Evolutionary conservation across 164 flowering plant species (phyloP), one percentile per base, ranked within the genome.

Genomic region (Santalum album): DNA sequence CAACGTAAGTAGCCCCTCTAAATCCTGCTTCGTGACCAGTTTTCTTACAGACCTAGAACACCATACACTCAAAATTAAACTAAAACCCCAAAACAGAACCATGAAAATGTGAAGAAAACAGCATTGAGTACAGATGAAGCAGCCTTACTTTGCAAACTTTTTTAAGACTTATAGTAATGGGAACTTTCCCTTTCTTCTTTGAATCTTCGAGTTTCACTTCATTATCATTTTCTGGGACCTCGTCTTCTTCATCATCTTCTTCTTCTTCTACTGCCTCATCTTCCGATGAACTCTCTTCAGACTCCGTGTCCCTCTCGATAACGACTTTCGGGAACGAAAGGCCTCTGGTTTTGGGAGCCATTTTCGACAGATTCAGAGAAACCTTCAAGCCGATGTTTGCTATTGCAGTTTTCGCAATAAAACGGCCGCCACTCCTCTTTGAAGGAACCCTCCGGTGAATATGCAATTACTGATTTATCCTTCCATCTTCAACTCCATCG

Each of bases 11-110:
- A 40, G 98, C 96, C 1, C 96, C 98, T 61, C 69, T 72, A 50
- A 92, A 89, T 26, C 98, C 96, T 7, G 96, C 98, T 71, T 89
- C 85, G 62, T 92, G 98, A 9, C 96, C 98, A 1, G 83, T 55
- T 63, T 63, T 62, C 67, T 86, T 92, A 54, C 96, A 92, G 0
- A 89, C 98, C 98, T 91, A 54, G 36, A 71, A 7, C 3, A 22
- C 1, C 36, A 29, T 50, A 25, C 44, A 27, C 25, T 46, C 6
- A 38, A 39, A 21, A 1, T 17, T 2, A 16, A 25, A 35, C 42
- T 16, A 0, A 38, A 38, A 38, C 0, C 17, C 2, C 17, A 14
- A 38, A 38, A 15, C 7, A 10, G 16, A 38, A 12, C 12, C 42
- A 9, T 0, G 14, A 4, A 1, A 15, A 7, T 32, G 1, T 0